Evolutionary conservation across 2,329 filamentous ascomycete genomes (phyloP), one percentile per base, ranked within the genome.

Genomic region (Colletotrichum paranaense): DNA sequence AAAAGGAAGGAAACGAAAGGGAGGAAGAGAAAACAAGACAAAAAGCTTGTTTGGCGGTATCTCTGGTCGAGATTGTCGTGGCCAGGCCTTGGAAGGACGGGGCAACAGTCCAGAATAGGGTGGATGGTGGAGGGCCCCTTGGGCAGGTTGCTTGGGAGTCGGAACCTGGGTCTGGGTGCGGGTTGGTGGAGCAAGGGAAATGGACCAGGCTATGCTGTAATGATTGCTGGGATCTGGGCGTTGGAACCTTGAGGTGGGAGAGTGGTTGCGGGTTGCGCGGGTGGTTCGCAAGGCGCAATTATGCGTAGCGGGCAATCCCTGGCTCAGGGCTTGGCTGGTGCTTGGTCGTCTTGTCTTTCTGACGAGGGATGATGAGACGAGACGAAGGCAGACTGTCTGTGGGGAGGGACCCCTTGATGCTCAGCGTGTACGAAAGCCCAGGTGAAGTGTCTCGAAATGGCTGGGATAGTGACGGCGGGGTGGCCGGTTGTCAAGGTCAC

Each of bases 311-410:
- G 71, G 67, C 62, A 71, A 73, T 71, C 71, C 71, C 67, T 66
- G 71, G 56, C 60, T 24, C n/a, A 24, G 56, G 19, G 60, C 71
- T 71, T 73, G 60, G 70, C 55, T 38, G 67, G 70, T 65, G 70
- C 70, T 70, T 73, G 71, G 56, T 71, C 67, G 67, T 73, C 71
- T 62, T 71, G 71, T 71, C 67, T 71, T 62, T 19, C 26, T 26
- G 66, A 42, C 38, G 67, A 71, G 26, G 62, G 60, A 66, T 56
- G 56, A 73, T 73, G 71, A 73, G 71, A 70, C 70, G 70, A 73
- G 70, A 73, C 71, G 67, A 71, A 73, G 67, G 62, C 67, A 66
- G 49, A 57, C 22, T 49, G 71, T 73, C 67, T 70, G 71, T 73
- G 71, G 71, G 67, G 59, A 66, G 32, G 38, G 32, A 53, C 70